phyloP scores from a whole-genome alignment of 352 stramenopile species.

The Stramenopiles sp. region DNA sequence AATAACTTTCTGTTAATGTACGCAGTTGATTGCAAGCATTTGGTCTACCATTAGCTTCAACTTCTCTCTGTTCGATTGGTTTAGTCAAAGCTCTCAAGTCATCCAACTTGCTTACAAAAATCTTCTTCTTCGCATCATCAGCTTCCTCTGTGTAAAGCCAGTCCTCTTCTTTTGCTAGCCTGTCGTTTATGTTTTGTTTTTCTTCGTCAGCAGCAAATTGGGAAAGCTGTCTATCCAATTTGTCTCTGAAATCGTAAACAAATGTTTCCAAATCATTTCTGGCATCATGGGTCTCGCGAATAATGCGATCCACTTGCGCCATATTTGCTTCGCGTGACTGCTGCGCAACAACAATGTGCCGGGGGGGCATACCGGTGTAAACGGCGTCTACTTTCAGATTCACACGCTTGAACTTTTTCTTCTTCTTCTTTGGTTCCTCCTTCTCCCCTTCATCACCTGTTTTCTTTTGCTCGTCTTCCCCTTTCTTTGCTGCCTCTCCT shows the following conservation, averaged over 20 bases:
- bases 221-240: constrained; percentile 54
- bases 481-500: constrained; percentile 17
- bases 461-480: constrained; percentile 31
- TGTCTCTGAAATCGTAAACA: constrained; percentile 97
- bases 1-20: constrained; percentile 77
- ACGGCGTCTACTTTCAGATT: constrained; percentile 45
- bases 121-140: constrained; percentile 89
- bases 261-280: constrained; percentile 98
- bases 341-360: constrained; percentile 38
- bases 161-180: constrained; percentile 76
- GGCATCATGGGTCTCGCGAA: constrained; percentile 91
- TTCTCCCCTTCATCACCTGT: constrained; percentile 45
- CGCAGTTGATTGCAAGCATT: constrained; percentile 66
- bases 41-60: constrained; percentile 64
- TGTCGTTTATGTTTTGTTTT: constrained; percentile 52
- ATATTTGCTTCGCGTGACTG: constrained; percentile 76
- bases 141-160: constrained; percentile 98
- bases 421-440: constrained; percentile 36
- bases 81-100: constrained; percentile 73
- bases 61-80: constrained; percentile 72
- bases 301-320: constrained; percentile 80
- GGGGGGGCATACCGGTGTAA: constrained; percentile 35
- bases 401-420: constrained; percentile 83
- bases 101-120: constrained; percentile 82
- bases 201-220: constrained; percentile 68